A percentile compares a stretch with the other conserved stretches of the same genome.
Evolutionary conservation across 2,329 filamentous ascomycete species (phyloP).

Genomic region (Botrytis medusae): DNA sequence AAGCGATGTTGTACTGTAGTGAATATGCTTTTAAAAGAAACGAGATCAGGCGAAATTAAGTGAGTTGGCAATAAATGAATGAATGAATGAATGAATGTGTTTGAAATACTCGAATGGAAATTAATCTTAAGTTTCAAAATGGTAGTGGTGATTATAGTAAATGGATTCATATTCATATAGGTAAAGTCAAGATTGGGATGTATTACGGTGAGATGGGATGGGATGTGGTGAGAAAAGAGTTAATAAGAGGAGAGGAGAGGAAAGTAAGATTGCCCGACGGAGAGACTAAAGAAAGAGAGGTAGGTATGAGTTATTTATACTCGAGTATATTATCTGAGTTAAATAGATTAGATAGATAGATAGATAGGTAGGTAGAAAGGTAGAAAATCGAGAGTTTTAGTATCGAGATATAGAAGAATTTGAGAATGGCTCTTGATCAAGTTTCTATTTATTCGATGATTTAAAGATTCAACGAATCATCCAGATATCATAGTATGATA

Average conservation of each 20-base stretch:
- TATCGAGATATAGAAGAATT: background rate
- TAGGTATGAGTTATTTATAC: too few relatives aligned
- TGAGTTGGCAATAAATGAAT: too few relatives aligned
- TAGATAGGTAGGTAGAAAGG: too few relatives aligned
- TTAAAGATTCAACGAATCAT: background rate
- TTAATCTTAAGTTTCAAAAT: background rate
- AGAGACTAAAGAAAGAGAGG: background rate
- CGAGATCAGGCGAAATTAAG: background rate
- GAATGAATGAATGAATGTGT: background rate
- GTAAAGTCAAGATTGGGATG: too few relatives aligned
- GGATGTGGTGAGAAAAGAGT: too few relatives aligned
- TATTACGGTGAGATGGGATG: too few relatives aligned
- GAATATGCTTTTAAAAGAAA: background rate
- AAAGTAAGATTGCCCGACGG: too few relatives aligned
- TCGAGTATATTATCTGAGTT: background rate
- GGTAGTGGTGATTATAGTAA: too few relatives aligned
- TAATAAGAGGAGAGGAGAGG: too few relatives aligned
- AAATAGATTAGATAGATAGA: too few relatives aligned
- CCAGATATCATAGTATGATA: background rate
- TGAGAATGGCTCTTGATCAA: fast-evolving
- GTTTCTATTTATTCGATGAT: background rate
- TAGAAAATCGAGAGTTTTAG: too few relatives aligned
- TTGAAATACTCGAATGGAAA: background rate
- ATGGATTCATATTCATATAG: too few relatives aligned
- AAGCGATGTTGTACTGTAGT: background rate